Conservation (phyloP, 352 stramenopile genomes). For the Pythium rhizo-oryzae region DNA sequence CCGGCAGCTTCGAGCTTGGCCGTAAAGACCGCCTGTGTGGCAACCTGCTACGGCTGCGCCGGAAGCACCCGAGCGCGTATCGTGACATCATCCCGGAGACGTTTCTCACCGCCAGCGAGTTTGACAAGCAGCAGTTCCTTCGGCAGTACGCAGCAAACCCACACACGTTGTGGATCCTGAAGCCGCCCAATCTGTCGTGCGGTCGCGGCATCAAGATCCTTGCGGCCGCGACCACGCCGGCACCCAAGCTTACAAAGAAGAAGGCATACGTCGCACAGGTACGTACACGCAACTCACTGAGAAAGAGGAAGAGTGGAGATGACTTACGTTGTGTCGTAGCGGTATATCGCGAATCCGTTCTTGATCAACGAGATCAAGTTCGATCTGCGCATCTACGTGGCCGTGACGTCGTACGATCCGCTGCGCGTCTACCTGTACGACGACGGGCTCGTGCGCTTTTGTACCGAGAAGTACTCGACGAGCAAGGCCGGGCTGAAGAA, state of each 20-base stretch:
- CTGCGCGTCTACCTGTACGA: slow-evolving; percentile 86
- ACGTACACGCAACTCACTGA: neutral
- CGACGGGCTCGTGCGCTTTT: slow-evolving; percentile 89
- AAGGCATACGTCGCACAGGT: slow-evolving; percentile 72
- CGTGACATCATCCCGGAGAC: slow-evolving; percentile 68
- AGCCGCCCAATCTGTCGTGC: slow-evolving; percentile 78
- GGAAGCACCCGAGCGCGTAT: slow-evolving; percentile 56
- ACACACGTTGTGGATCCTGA: slow-evolving; percentile 74
- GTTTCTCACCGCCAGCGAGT: slow-evolving; percentile 70
- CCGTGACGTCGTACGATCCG: slow-evolving; percentile 87
- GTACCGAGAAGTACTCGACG: slow-evolving; percentile 79
- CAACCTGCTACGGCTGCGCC: slow-evolving; percentile 66
- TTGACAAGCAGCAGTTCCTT: slow-evolving; percentile 70
- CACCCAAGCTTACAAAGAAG: slow-evolving; percentile 67
- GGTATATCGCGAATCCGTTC: slow-evolving; percentile 80
- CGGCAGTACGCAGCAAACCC: slow-evolving; percentile 45
- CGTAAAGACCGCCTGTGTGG: slow-evolving; percentile 72
- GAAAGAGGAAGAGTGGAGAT: neutral
- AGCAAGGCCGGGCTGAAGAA: slow-evolving; percentile 70
- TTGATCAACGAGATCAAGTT: slow-evolving; percentile 92
- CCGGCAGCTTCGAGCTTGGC: slow-evolving; percentile 74
- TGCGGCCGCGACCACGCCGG: slow-evolving; percentile 37
- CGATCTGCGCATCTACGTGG: slow-evolving; percentile 90
- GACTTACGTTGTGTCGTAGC: slow-evolving; percentile 26
- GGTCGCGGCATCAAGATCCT: slow-evolving; percentile 80